Conservation (phyloP, 2,329 filamentous ascomycete species). For the Chrysoporthe austroafricana region DNA sequence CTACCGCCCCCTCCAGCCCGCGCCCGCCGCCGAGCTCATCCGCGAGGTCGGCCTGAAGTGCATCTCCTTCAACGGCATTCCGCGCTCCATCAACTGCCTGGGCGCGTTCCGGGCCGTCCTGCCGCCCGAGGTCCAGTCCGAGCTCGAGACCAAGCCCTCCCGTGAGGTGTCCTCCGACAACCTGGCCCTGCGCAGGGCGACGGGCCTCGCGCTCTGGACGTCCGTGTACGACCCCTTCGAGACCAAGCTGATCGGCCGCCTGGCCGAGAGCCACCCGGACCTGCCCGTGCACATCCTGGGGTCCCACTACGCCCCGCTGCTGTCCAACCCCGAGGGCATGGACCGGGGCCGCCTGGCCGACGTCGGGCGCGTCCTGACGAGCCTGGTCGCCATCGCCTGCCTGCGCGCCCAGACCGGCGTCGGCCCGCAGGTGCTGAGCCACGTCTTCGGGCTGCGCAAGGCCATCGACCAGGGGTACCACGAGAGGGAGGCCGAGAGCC, state of each 20-base stretch:
- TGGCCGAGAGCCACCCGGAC: constrained; percentile 78
- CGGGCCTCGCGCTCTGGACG: constrained; percentile 73
- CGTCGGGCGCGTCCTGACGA: constrained; percentile 73
- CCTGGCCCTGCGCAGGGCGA: constrained; percentile 55
- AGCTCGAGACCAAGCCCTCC: constrained; percentile 60
- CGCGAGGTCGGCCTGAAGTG: constrained; percentile 77
- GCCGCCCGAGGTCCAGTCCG: constrained; percentile 55
- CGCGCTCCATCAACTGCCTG: constrained; percentile 81
- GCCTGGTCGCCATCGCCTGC: constrained; percentile 73
- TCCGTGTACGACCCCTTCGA: constrained; percentile 78
- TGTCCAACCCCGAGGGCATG: constrained; percentile 65
- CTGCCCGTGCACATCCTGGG: constrained; percentile 79
- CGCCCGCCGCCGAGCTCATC: constrained; percentile 69
- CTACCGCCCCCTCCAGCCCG: constrained; percentile 35
- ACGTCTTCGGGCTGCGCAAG: constrained; percentile 81
- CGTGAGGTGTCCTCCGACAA: constrained; percentile 56
- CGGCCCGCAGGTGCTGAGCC: constrained; percentile 78
- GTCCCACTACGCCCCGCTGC: constrained; percentile 73
- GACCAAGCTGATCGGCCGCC: constrained; percentile 69
- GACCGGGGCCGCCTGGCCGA: constrained; percentile 50
- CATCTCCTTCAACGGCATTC: constrained; percentile 81
- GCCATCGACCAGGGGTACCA: constrained; percentile 55
- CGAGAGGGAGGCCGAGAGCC: constrained; percentile 33
- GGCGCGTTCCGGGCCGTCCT: constrained; percentile 70
- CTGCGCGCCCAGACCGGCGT: constrained; percentile 80